Evolutionary conservation across 805 yeast species (phyloP).

Genomic region (Metschnikowia gruessii): DNA sequence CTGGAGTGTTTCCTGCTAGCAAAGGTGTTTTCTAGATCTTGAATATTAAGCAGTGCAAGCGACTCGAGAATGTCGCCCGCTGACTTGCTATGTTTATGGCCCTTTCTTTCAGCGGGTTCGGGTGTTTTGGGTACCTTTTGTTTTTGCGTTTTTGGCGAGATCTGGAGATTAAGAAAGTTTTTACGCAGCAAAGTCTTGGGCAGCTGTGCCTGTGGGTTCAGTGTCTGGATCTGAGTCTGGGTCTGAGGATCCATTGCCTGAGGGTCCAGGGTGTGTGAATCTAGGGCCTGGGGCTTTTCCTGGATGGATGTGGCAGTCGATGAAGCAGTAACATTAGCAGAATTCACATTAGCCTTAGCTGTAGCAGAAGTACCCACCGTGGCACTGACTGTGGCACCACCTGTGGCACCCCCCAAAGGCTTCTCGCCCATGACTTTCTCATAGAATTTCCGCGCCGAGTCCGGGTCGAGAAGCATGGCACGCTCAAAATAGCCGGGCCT

Average conservation of each 20-base stretch:
- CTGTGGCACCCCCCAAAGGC: too few species aligned
- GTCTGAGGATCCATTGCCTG: too few species aligned
- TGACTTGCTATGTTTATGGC: constrained; percentile 15
- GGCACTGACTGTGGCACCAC: too few species aligned
- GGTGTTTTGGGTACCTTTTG: background rate
- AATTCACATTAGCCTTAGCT: too few species aligned
- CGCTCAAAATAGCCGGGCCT: constrained; percentile 61
- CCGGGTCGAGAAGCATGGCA: constrained; percentile 50
- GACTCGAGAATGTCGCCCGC: constrained; percentile 17
- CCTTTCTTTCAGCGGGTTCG: too few species aligned
- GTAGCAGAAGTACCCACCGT: too few species aligned
- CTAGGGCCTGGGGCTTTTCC: too few species aligned
- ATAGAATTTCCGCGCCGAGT: constrained; percentile 43
- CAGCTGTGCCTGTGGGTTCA: background rate
- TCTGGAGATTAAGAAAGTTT: constrained; percentile 8
- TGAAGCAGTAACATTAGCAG: too few species aligned
- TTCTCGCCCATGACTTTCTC: constrained; percentile 32
- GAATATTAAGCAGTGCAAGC: constrained; percentile 16
- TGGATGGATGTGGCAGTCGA: too few species aligned
- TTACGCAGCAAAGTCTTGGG: constrained; percentile 4
- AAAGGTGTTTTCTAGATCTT: constrained; percentile 16
- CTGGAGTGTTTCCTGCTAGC: constrained; percentile 18
- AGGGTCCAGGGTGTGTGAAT: too few species aligned
- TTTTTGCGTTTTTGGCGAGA: constrained; percentile 5
- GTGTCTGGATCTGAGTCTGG: too few species aligned